A percentile compares a stretch with the other conserved stretches of the same genome.
phyloP scores from a whole-genome alignment of 1,284 basidiomycete species.

The Cutaneotrichosporon sp. region DNA sequence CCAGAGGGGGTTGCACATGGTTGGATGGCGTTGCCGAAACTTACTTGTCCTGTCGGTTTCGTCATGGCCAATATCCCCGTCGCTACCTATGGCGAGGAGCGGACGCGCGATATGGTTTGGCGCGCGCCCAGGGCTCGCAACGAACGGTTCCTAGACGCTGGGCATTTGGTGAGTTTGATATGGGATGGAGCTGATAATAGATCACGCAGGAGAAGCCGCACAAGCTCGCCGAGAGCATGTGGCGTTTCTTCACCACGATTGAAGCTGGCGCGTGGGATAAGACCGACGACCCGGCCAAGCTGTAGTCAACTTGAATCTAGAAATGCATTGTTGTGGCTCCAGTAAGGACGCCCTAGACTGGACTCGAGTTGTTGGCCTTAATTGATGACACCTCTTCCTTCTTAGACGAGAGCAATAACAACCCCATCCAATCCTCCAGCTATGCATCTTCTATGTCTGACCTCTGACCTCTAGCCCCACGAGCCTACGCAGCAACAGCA shows the following conservation, averaged over 20 bases:
- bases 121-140: conserved; percentile 32
- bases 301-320: conserved; percentile 6
- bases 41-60: conserved; percentile 40
- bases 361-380: too few species aligned
- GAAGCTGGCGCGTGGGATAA: conserved; percentile 18
- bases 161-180: conserved; percentile 38
- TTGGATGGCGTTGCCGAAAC: conserved; percentile 37
- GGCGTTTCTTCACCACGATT: conserved; percentile 34
- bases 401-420: too few species aligned
- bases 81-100: conserved; percentile 34
- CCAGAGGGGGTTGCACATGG: conserved; percentile 33
- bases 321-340: not conserved
- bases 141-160: conserved; percentile 37
- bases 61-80: conserved; percentile 26
- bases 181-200: conserved; percentile 16
- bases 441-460: conserved; percentile 1
- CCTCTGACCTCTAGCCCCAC: not conserved
- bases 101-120: conserved; percentile 41
- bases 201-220: conserved; percentile 44
- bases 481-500: conserved; percentile 39
- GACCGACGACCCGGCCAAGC: conserved; percentile 9
- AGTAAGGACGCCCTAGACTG: not conserved
- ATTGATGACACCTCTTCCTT: too few species aligned
- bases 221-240: conserved; percentile 36
- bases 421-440: not conserved